A percentile compares a stretch with the other conserved stretches of the same genome.
Evolutionary conservation across 225 moss, liverwort and hornwort genomes (phyloP).

Genomic region (Pseudoscleropodium purum): DNA sequence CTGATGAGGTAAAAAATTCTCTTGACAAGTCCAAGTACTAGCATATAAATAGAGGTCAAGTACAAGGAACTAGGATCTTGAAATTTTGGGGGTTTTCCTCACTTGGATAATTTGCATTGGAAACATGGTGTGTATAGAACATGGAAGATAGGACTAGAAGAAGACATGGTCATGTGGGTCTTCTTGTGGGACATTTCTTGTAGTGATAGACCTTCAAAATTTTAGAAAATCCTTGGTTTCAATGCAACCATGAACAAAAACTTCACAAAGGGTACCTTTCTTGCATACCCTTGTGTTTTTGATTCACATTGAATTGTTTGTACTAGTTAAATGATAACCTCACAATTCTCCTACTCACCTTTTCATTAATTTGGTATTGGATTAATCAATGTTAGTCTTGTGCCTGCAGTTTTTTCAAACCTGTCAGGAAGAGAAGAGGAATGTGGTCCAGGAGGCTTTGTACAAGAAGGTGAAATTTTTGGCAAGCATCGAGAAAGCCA

Average conservation of each 20-base stretch:
- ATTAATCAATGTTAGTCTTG: neutral
- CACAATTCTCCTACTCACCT: no score
- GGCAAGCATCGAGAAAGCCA: neutral
- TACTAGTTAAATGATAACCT: neutral
- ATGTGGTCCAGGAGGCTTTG: neutral
- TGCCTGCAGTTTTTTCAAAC: neutral
- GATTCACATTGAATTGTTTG: fast-evolving
- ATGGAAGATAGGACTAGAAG: neutral
- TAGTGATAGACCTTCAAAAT: neutral
- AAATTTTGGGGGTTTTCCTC: neutral
- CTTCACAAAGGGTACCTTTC: neutral
- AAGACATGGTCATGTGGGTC: no score
- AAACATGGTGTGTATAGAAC: neutral
- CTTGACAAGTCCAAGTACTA: neutral
- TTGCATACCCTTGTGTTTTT: neutral
- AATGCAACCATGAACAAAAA: no score
- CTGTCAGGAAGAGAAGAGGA: neutral
- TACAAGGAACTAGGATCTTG: neutral
- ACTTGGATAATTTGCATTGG: neutral
- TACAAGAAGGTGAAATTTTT: neutral
- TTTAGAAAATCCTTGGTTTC: neutral
- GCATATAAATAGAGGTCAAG: no score
- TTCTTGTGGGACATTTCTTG: neutral
- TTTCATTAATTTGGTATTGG: neutral
- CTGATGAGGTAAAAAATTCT: neutral